Percentiles rank a stretch among this genome's conserved stretches.
Conservation (phyloP, 306 rosid species). For the Vicia faba region DNA sequence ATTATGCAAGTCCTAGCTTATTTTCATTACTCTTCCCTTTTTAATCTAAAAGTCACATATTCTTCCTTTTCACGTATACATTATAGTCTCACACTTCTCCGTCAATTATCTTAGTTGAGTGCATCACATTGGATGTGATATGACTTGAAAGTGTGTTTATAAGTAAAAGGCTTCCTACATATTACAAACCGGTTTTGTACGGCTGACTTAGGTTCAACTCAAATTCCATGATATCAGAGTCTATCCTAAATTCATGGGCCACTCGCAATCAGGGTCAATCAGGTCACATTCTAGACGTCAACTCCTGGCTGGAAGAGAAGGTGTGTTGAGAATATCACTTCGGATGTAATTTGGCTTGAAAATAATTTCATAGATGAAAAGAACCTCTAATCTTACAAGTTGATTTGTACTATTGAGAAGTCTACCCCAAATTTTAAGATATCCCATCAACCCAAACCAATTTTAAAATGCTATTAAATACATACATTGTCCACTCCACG, state of each 20-base stretch:
- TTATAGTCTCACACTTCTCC: background rate
- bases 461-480: constrained; percentile 12
- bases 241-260: background rate
- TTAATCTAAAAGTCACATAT: background rate
- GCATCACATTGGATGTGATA: background rate
- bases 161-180: background rate
- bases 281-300: background rate
- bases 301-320: background rate
- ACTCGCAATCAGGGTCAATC: background rate
- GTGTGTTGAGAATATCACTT: background rate
- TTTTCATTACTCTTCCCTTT: background rate
- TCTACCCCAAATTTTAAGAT: background rate
- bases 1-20: background rate
- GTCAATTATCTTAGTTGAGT: background rate
- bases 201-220: background rate
- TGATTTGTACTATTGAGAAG: background rate
- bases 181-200: background rate
- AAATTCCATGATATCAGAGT: background rate
- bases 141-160: background rate
- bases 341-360: background rate
- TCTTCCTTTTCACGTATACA: background rate
- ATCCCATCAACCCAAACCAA: constrained; percentile 31
- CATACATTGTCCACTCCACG: background rate
- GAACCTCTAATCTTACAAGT: background rate
- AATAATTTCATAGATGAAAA: background rate